Evolutionary conservation across 2,329 filamentous ascomycete genomes (phyloP).

Genomic region (Alternaria dauci): DNA sequence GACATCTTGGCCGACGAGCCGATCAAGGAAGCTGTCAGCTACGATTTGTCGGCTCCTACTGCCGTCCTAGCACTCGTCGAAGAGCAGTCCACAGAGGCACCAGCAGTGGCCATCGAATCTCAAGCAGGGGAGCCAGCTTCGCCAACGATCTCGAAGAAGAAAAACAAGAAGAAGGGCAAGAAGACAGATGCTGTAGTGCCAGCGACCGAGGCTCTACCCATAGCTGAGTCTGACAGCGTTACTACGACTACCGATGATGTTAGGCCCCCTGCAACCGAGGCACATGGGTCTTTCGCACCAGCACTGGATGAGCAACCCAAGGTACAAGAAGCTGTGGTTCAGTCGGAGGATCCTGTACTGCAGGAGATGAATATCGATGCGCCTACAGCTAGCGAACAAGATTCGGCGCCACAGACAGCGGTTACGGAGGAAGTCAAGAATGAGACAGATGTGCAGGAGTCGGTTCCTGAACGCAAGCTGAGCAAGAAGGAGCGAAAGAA

Average conservation of each 20-base stretch:
- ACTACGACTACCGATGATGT: not conserved
- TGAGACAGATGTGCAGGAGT: slow-evolving; percentile 20
- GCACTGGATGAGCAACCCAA: not conserved
- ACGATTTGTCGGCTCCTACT: not conserved
- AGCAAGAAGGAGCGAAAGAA: slow-evolving; percentile 49
- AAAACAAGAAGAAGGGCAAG: slow-evolving; percentile 41
- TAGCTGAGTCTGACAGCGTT: slow-evolving; percentile 6
- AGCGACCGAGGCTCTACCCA: slow-evolving; percentile 14
- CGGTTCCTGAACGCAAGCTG: slow-evolving; percentile 36
- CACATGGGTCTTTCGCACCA: not conserved
- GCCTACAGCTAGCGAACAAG: slow-evolving; percentile 6
- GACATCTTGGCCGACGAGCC: not conserved
- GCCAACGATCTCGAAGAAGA: slow-evolving; percentile 27
- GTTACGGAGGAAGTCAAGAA: slow-evolving; percentile 9
- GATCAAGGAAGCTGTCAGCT: not conserved
- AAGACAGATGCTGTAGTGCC: slow-evolving; percentile 26
- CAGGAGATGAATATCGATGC: slow-evolving; percentile 6
- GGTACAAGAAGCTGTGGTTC: slow-evolving; percentile 8
- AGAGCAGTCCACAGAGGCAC: slow-evolving; percentile 18
- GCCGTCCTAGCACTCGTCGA: not conserved
- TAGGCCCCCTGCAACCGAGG: not conserved
- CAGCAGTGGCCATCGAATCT: slow-evolving; percentile 11
- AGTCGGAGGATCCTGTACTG: slow-evolving; percentile 3
- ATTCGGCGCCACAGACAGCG: not conserved
- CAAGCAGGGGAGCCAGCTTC: slow-evolving; percentile 12